Evolutionary conservation across 2,329 filamentous ascomycete genomes (phyloP).

Genomic region (Rhynchosporium secalis): DNA sequence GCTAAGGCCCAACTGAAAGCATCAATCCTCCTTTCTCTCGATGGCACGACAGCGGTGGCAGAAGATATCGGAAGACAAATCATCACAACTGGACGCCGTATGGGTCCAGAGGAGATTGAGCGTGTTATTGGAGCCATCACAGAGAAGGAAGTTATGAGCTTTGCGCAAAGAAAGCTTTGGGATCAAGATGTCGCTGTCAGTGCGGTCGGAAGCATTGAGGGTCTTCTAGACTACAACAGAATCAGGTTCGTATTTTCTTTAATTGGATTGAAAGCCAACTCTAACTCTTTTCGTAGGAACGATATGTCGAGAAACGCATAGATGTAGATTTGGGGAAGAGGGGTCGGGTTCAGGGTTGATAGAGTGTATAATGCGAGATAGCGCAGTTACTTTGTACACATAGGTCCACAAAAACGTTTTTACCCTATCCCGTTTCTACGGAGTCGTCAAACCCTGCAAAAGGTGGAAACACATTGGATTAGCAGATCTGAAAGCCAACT

Average conservation of each 20-base stretch:
- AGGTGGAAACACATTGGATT: not conserved
- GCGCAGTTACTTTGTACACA: slow-evolving; percentile 39
- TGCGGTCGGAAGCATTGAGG: slow-evolving; percentile 92
- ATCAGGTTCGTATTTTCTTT: slow-evolving; percentile 62
- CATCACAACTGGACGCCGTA: slow-evolving; percentile 91
- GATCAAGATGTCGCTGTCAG: slow-evolving; percentile 94
- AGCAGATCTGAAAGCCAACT: not conserved
- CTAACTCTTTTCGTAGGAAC: slow-evolving; percentile 47
- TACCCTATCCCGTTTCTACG: not conserved
- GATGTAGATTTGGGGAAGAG: slow-evolving; percentile 25
- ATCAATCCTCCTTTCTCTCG: slow-evolving; percentile 92
- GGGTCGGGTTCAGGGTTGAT: slow-evolving; percentile 24
- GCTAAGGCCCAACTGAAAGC: slow-evolving; percentile 99
- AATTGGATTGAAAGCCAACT: slow-evolving; percentile 46
- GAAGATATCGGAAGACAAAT: slow-evolving; percentile 99
- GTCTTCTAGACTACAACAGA: slow-evolving; percentile 71
- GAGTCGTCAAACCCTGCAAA: not conserved
- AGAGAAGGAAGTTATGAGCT: slow-evolving; percentile 96
- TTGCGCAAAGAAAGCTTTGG: slow-evolving; percentile 93
- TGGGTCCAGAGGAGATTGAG: slow-evolving; percentile 93
- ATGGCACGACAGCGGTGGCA: slow-evolving; percentile 94
- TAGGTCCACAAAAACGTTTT: slow-evolving; percentile 36
- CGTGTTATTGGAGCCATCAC: slow-evolving; percentile 83
- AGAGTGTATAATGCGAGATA: slow-evolving; percentile 41
- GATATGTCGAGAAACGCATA: slow-evolving; percentile 80